Conservation (phyloP, 164 flowering plant species). For the Vitis labrusca region DNA sequence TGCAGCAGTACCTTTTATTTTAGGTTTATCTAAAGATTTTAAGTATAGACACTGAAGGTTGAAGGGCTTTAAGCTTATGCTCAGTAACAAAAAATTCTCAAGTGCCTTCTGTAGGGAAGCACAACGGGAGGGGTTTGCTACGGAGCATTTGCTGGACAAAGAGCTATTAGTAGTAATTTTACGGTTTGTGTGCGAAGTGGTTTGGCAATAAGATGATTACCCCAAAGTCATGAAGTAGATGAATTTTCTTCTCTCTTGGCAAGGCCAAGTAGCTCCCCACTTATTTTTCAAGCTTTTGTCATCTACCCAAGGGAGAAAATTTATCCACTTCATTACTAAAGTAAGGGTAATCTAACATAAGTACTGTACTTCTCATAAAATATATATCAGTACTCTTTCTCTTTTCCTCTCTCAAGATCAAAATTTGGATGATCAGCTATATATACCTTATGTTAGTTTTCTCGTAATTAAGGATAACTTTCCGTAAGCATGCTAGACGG, state of each 20-base stretch:
- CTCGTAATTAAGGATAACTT: not conserved
- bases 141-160: constrained; percentile 48
- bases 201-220: constrained; percentile 18
- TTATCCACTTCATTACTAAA: constrained; percentile 57
- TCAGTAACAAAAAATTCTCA: constrained; percentile 70
- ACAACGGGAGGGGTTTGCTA: constrained; percentile 56
- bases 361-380: constrained; percentile 2
- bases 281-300: constrained; percentile 4
- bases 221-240: constrained; percentile 50
- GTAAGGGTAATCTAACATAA: constrained; percentile 19
- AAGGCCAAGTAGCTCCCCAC: not conserved
- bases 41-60: not conserved
- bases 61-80: constrained; percentile 42
- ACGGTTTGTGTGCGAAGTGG: constrained; percentile 2
- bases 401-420: constrained; percentile 11
- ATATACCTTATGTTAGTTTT: not conserved
- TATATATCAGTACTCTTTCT: not conserved
- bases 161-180: constrained; percentile 16
- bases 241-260: constrained; percentile 49
- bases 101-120: constrained; percentile 12
- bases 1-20: too few species aligned
- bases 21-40: too few species aligned
- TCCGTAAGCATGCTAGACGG: too few species aligned
- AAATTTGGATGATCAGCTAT: not conserved
- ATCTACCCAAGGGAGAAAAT: constrained; percentile 43